Percentiles rank a stretch among this genome's conserved stretches.
phyloP scores from a whole-genome alignment of 257 asterid species.

The Striga asiatica region DNA sequence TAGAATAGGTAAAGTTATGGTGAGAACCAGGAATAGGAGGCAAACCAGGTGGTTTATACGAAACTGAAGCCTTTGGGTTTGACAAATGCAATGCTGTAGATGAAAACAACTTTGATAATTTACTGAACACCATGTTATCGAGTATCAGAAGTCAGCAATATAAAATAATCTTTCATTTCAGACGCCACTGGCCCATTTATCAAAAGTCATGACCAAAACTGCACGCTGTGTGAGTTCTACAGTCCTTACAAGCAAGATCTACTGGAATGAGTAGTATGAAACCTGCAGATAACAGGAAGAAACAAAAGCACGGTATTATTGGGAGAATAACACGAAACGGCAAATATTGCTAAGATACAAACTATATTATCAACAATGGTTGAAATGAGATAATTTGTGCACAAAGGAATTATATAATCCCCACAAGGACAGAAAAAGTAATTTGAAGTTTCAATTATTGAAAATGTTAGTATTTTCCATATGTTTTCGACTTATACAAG shows the following conservation, averaged over 20 bases:
- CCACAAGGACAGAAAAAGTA: not conserved
- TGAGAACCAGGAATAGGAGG: slow-evolving; percentile 54
- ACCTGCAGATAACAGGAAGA: slow-evolving; percentile 22
- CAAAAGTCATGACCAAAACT: not conserved
- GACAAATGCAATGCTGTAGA: slow-evolving; percentile 23
- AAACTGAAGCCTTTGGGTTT: slow-evolving; percentile 34
- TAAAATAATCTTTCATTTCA: slow-evolving; percentile 6
- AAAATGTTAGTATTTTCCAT: not conserved
- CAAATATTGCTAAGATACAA: not conserved
- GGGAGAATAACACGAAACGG: slow-evolving; percentile 1
- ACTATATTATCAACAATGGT: not conserved
- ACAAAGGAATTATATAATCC: not conserved
- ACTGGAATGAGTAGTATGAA: slow-evolving; percentile 1
- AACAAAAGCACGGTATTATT: not conserved
- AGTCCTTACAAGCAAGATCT: slow-evolving; percentile 9
- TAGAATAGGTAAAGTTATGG: slow-evolving; percentile 27
- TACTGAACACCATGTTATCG: slow-evolving; percentile 46
- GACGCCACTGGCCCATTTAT: not conserved
- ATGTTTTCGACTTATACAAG: not conserved
- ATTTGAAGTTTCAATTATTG: not conserved
- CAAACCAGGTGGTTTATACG: slow-evolving; percentile 46
- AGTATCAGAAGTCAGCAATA: slow-evolving; percentile 6
- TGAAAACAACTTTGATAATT: slow-evolving; percentile 45
- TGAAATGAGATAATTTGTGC: not conserved
- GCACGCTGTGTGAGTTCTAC: slow-evolving; percentile 14